Evolutionary conservation across 345 rosid genomes (phyloP).

Genomic region (Microthlaspi erraticum): DNA sequence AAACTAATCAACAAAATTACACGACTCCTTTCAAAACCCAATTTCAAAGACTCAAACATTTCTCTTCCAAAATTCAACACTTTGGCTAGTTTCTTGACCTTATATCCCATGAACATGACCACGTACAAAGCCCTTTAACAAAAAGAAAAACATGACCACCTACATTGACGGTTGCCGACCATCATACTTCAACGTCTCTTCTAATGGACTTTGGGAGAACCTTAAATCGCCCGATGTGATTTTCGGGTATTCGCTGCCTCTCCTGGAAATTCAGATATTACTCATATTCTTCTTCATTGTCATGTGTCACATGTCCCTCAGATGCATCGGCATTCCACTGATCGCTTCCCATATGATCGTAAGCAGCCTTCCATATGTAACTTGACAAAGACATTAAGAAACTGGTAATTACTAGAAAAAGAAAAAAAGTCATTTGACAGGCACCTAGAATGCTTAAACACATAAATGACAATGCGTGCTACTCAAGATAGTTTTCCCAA

Average conservation of each 20-base stretch:
- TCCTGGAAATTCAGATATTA: slow-evolving; percentile 36
- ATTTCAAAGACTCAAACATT: neutral
- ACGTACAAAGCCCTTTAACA: no score
- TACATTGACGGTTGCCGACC: slow-evolving; percentile 1
- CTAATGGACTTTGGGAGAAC: slow-evolving; percentile 33
- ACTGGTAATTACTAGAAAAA: neutral
- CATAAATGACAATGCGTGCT: neutral
- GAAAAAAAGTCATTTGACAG: neutral
- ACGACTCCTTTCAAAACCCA: neutral
- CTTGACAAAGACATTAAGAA: neutral
- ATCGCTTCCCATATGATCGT: slow-evolving; percentile 35
- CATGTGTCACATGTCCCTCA: slow-evolving; percentile 30
- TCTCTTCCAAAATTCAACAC: neutral
- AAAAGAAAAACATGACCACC: slow-evolving; percentile 18
- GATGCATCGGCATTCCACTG: slow-evolving; percentile 31
- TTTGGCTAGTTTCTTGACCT: neutral
- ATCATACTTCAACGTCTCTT: slow-evolving; percentile 27
- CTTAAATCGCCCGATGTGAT: slow-evolving; percentile 5
- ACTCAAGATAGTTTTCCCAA: neutral
- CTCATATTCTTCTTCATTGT: slow-evolving; percentile 15
- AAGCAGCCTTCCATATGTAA: neutral
- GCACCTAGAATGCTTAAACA: neutral
- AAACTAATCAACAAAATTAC: neutral
- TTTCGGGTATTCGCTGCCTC: slow-evolving; percentile 38
- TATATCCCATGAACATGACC: slow-evolving; percentile 29